Evolutionary conservation across 306 rosid species (phyloP).

Genomic region (Fragaria iinumae): DNA sequence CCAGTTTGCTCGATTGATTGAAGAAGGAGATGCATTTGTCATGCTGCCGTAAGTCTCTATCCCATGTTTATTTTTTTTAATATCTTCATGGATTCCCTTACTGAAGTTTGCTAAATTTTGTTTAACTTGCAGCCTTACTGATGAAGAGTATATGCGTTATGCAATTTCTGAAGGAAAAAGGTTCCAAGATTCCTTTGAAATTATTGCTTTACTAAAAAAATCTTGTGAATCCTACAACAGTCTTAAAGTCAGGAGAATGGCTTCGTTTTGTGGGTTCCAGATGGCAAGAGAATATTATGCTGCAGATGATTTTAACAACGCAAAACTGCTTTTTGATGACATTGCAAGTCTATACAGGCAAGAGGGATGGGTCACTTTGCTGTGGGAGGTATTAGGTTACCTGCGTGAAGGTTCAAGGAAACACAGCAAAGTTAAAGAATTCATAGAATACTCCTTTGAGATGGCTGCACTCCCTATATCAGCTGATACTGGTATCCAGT

Average conservation of each 20-base stretch:
- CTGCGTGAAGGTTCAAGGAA: slow-evolving; percentile 81
- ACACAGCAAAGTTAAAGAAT: slow-evolving; percentile 55
- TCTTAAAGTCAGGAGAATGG: slow-evolving; percentile 65
- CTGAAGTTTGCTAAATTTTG: slow-evolving; percentile 27
- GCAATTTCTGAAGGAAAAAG: slow-evolving; percentile 80
- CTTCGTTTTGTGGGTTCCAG: slow-evolving; percentile 76
- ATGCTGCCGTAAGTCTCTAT: slow-evolving; percentile 74
- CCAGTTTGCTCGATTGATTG: slow-evolving; percentile 76
- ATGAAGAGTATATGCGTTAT: slow-evolving; percentile 65
- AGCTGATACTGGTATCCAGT: slow-evolving; percentile 51
- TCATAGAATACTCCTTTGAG: slow-evolving; percentile 91
- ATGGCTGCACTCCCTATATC: slow-evolving; percentile 89
- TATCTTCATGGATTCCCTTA: slow-evolving; percentile 3
- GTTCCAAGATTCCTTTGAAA: slow-evolving; percentile 81
- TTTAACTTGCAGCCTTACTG: slow-evolving; percentile 68
- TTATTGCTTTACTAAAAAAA: slow-evolving; percentile 73
- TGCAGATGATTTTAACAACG: slow-evolving; percentile 60
- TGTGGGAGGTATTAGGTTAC: slow-evolving; percentile 93
- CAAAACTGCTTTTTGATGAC: slow-evolving; percentile 57
- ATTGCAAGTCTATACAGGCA: slow-evolving; percentile 82
- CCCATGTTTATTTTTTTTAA: background rate
- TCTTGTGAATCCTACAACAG: slow-evolving; percentile 66
- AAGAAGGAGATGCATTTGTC: slow-evolving; percentile 62
- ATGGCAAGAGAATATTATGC: slow-evolving; percentile 84
- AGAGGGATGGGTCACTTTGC: slow-evolving; percentile 92